Conservation (phyloP, 192 early-diverging fungal species). For the Coemansia sp. region DNA sequence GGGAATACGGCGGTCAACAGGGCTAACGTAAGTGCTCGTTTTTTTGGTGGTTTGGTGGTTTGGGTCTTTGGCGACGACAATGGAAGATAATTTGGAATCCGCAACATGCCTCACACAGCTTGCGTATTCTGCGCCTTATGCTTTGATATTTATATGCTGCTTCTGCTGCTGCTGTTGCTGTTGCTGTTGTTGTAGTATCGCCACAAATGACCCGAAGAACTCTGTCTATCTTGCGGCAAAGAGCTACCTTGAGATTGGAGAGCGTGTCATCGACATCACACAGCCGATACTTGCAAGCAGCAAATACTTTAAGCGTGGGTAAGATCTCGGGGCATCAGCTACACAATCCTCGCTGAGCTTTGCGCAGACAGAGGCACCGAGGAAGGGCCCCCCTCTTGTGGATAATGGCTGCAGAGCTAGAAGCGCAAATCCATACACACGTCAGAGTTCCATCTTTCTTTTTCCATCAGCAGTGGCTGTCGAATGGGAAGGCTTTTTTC, state of each 20-base stretch:
- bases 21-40: slow-evolving; percentile 34
- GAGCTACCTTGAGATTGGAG: slow-evolving; percentile 35
- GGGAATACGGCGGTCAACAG: slow-evolving; percentile 38
- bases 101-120: not conserved
- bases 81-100: not conserved
- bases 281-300: slow-evolving; percentile 19
- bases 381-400: too few species aligned
- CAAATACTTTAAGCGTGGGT: slow-evolving; percentile 20
- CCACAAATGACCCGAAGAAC: slow-evolving; percentile 8
- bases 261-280: slow-evolving; percentile 25
- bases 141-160: not conserved
- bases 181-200: slow-evolving; percentile 17
- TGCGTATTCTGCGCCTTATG: not conserved
- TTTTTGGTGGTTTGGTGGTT: not conserved
- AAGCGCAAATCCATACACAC: too few species aligned
- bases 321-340: not conserved
- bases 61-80: too few species aligned
- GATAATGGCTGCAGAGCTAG: too few species aligned
- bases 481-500: not conserved
- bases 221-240: slow-evolving; percentile 10
- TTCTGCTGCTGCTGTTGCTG: not conserved
- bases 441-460: too few species aligned
- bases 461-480: too few species aligned
- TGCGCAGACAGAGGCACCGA: too few species aligned
- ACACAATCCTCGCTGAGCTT: not conserved